Base-by-base conservation (phyloP, 345 rosid genomes). In the Moringa oleifera region DNA sequence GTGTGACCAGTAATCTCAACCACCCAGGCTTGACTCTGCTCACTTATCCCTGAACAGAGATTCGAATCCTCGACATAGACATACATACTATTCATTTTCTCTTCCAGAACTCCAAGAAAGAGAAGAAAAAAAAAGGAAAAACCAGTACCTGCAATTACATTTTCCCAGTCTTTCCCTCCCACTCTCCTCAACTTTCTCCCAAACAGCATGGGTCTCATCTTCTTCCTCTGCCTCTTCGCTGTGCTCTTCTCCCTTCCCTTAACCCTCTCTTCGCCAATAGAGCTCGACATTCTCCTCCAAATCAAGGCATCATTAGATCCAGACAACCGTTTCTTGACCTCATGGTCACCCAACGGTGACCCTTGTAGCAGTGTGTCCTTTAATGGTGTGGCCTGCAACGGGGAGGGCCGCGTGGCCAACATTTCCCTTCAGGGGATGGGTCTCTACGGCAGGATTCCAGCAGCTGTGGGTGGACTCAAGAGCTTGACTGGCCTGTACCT, bases 401-500 rank as follows among this genome's bases (percentile, higher is more conserved):
- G 77, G 45, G 59, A 71, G 28, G 88, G 81, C 55, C 76, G 25
- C n/a, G 91, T 94, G 0, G 76, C 95, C 7, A 94, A 91, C 73
- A 87, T 94, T 4, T 88, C 99, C 51, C 86, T 94, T 1, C 96
- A 88, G 70, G 99, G 99, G 64, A 90, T 77, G 80, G 95, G 96
- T 20, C 87, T 94, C 17, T 74, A 75, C 20, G 97, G 99, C 36
- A 69, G 71, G 65, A 81, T 94, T 46, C 95, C 99, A 51, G 65
- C 88, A 1, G 90, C 92, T 24, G 49, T 94, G 0, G 88, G 89
- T 41, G 85, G 80, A 23, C 85, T 94, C 47, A 73, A 73, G 66
- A 81, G 88, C 79, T 81, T 94, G 79, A 94, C 93, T 23, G 95
- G 97, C 21, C 71, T 94, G 79, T 94, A 85, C 75, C 79, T 94